Evolutionary conservation across 495 filamentous ascomycete species (phyloP).

Genomic region (Lindgomyces ingoldianus): DNA sequence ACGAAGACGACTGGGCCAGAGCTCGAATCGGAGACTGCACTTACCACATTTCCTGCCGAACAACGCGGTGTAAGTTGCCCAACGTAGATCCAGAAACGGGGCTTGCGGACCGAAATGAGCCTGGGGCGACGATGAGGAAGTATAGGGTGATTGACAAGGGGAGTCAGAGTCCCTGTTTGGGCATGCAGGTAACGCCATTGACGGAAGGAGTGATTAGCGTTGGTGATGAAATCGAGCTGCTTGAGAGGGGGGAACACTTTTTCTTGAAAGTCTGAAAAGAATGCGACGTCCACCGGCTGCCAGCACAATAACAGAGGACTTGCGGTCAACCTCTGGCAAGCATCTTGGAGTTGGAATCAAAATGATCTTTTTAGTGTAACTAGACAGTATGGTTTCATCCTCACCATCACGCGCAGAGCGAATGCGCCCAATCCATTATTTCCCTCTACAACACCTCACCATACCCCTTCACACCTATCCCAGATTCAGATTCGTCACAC

Average conservation of each 20-base stretch:
- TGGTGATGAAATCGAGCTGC: constrained; percentile 61
- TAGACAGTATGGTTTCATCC: no score
- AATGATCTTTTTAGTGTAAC: no score
- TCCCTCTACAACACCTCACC: no score
- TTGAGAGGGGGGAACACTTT: constrained; percentile 63
- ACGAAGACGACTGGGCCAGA: constrained; percentile 78
- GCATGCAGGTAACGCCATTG: constrained; percentile 78
- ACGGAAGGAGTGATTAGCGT: constrained; percentile 53
- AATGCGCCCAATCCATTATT: no score
- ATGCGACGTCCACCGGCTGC: background rate
- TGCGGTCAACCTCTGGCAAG: constrained; percentile 21
- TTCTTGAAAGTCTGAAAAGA: constrained; percentile 40
- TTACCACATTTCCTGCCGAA: constrained; percentile 69
- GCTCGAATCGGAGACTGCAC: constrained; percentile 58
- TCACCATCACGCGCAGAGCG: no score
- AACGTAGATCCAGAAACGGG: constrained; percentile 80
- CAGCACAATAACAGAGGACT: background rate
- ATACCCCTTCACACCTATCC: no score
- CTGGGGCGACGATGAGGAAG: constrained; percentile 67
- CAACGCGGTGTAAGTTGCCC: constrained; percentile 74
- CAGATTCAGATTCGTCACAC: no score
- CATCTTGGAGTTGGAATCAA: no score
- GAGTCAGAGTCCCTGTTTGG: constrained; percentile 71
- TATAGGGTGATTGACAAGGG: constrained; percentile 76
- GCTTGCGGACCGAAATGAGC: constrained; percentile 67